Base-by-base conservation (phyloP, 129 eudicot genomes). In the Helichrysum umbraculigerum region DNA sequence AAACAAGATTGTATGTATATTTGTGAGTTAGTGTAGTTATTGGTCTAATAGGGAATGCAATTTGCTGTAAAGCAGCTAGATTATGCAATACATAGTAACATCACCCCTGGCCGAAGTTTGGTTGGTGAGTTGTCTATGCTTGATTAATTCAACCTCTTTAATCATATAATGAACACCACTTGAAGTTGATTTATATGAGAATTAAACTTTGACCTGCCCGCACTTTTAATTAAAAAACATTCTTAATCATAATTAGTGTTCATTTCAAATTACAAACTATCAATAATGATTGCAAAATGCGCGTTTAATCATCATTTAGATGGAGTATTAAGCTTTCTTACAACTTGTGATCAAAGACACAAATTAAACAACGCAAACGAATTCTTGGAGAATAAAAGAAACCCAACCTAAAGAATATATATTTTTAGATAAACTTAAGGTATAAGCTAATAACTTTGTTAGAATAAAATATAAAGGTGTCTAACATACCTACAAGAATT, bases 91-190 rank as follows among this genome's bases (percentile, higher is more conserved):
- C 71, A 70, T 71, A 78, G 58, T 60, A 79, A 63, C 50, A 79
- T 79, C 68, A n/a, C 74, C 34, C 70, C 68, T 66, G 32, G 52
- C 65, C 64, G 74, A 73, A 80, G 79, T 8, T 73, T 72, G 58
- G 83, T 66, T 72, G 74, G 74, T 79, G 83, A 52, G 83, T 64
- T 79, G 78, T 71, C 68, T 50, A n/a, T 28, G 39, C 42, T 78
- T 63, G 33, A 50, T 62, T 70, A 54, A 71, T 77, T 78, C 72
- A 78, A 79, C 69, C 77, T 30, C 39, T 21, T 76, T 28, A 79
- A 79, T 79, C 30, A 64, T 62, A 64, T 6, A 52, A 71, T 62
- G 59, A 63, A 34, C 78, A 50, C 72, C 66, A 71, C 52, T 63
- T 72, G 14, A n/a, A 54, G 21, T 76, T 41, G 25, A 5, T 25